Evolutionary conservation across 148 eudicot species (phyloP), one percentile per base, ranked within the genome.

Genomic region (Arctostaphylos glauca): DNA sequence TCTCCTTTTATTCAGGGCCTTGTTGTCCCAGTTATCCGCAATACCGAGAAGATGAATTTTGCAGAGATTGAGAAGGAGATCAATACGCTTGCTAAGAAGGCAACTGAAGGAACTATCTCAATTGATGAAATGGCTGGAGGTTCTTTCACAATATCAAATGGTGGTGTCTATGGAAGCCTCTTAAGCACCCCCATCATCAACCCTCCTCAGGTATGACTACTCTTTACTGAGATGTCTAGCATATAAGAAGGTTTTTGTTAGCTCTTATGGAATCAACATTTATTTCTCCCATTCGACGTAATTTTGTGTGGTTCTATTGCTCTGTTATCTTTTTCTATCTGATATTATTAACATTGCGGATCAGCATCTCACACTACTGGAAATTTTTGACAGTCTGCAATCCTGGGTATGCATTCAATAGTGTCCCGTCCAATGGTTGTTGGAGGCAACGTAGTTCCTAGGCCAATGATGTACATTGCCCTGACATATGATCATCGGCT

Each of bases 91-190:
- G 99, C 97, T 46, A 96, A 93, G 88, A 94, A 93, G 89, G 99
- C 98, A 68, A 82, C 2, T 81, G 89, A 88, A 77, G 98, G 99
- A 85, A 88, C 97, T 18, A 91, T 96, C 72, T 96, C 99, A 44
- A 91, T 94, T 81, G 98, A 96, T 78, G 98, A 96, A 84, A 96
- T 96, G 99, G 95, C 98, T 79, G 98, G 98, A 78, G 98, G 98
- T 52, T 86, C 97, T 25, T 93, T 96, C 81, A 96, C 99, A 49
- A 93, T 96, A 85, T 96, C 99, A 2, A 93, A 96, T 85, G 99
- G 98, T 41, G 98, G 98, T 84, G 99, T 94, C 58, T 96, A 96
- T 86, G 99, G 99, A 87, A 96, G 99, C 86, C 93, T 96, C 81
- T 82, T 96, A 83, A 96, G 99, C 79, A 96, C 99, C 21, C 99